Conservation (phyloP, 1,139 yeast species). For the Oligophagozyma castellii region DNA sequence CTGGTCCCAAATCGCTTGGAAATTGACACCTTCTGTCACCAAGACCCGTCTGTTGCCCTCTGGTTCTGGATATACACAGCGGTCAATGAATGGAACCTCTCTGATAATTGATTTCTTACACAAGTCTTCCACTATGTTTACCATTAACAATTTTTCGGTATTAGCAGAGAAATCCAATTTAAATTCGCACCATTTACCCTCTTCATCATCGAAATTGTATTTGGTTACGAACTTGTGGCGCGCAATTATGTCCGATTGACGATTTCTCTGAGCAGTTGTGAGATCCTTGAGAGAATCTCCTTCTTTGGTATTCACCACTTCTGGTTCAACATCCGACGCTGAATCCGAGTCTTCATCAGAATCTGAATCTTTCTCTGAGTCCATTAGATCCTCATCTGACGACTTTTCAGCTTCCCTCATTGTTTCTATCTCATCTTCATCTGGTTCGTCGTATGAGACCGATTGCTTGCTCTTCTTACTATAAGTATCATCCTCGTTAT, state of each 20-base stretch:
- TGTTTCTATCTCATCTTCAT: slow-evolving; percentile 80
- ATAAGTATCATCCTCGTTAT: slow-evolving; percentile 55
- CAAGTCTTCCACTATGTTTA: slow-evolving; percentile 84
- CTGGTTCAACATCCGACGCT: slow-evolving; percentile 27
- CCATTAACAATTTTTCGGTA: slow-evolving; percentile 92
- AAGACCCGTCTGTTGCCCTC: slow-evolving; percentile 57
- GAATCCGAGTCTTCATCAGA: slow-evolving; percentile 26
- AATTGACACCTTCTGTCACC: slow-evolving; percentile 97
- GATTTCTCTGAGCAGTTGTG: slow-evolving; percentile 56
- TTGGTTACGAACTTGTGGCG: slow-evolving; percentile 58
- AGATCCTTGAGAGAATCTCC: slow-evolving; percentile 27
- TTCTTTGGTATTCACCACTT: slow-evolving; percentile 17
- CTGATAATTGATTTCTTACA: slow-evolving; percentile 87
- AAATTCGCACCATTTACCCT: slow-evolving; percentile 90
- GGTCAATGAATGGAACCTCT: slow-evolving; percentile 80
- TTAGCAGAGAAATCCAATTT: slow-evolving; percentile 72
- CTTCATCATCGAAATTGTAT: slow-evolving; percentile 79
- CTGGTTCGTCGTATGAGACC: slow-evolving; percentile 88
- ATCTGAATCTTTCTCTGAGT: slow-evolving; percentile 30
- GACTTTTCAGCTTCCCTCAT: slow-evolving; percentile 72
- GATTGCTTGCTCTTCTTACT: slow-evolving; percentile 62
- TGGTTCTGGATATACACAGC: slow-evolving; percentile 78
- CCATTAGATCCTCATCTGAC: slow-evolving; percentile 41
- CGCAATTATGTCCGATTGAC: slow-evolving; percentile 71
- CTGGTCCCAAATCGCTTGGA: slow-evolving; percentile 97